Base-by-base conservation (phyloP, 164 flowering plant species). In the Vitis vinifera region DNA sequence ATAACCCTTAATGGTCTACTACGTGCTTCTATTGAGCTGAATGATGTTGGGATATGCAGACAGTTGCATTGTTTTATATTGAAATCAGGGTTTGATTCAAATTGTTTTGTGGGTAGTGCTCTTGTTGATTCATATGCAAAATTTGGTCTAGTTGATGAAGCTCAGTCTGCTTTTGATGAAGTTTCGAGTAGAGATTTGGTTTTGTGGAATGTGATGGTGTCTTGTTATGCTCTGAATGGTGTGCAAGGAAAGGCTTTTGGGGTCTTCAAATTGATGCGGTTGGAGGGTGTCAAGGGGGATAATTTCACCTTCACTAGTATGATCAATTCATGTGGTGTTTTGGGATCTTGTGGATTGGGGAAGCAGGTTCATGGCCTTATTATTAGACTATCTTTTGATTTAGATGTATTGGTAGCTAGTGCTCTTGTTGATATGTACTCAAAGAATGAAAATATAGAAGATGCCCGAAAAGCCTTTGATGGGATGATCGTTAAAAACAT, bases 161-260 rank as follows among this genome's bases (percentile, higher is more conserved):
- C 89, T 4, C 67, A 83, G 60, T 62, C 61, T 50, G 83, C 76
- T 49, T 89, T 91, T 71, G 83, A 87, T 75, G 48, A 23, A 15
- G 79, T 76, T 53, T 2, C 60, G 63, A 23, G 23, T 10, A 82
- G 73, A 74, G 91, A 87, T 76, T 66, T 86, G 75, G 91, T 88
- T 59, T 71, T 82, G 57, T 86, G 97, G 92, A 88, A 86, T 76
- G 90, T 81, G 61, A 87, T 89, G 88, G 64, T 88, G 59, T 81
- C 89, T 60, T 77, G 87, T 65, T 86, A 83, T 84, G 79, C 72
- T 29, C 66, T 73, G 44, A 90, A 86, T 80, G 63, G 72, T 10
- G 68, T 81, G 19, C 70, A 51, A 3, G 63, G 50, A 51, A 85
- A 79, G 68, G 90, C 86, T 31, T 70, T 85, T 68, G 66, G 71